Conservation (phyloP, 2,329 filamentous ascomycete genomes). For the Microdochium trichocladiopsis region DNA sequence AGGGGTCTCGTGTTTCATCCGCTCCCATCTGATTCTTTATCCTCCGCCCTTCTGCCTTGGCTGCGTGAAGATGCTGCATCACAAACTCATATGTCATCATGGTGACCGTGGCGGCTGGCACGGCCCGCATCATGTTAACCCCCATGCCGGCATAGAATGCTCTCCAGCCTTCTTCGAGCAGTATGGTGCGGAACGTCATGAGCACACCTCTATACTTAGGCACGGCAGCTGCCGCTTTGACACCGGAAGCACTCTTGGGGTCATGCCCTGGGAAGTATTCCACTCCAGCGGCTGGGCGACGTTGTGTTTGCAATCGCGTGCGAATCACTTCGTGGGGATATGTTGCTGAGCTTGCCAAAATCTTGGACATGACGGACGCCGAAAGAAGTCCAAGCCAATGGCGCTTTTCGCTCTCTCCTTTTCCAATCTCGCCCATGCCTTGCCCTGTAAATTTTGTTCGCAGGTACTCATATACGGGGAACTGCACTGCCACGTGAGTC, state of each 20-base stretch:
- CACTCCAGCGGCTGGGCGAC: conserved; percentile 56
- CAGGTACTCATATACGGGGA: conserved; percentile 90
- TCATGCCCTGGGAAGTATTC: conserved; percentile 34
- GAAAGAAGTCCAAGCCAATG: conserved; percentile 81
- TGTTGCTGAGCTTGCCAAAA: conserved; percentile 88
- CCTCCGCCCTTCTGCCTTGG: conserved; percentile 29
- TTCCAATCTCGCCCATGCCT: conserved; percentile 66
- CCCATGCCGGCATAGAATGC: conserved; percentile 97
- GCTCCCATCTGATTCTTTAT: conserved; percentile 3
- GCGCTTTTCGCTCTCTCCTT: conserved; percentile 47
- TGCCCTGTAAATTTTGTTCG: conserved; percentile 86
- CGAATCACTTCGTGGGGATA: conserved; percentile 97
- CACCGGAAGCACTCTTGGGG: conserved; percentile 6
- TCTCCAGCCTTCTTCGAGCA: conserved; percentile 87
- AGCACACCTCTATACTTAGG: conserved; percentile 71
- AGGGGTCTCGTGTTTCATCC: not conserved
- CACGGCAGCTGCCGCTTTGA: conserved; percentile 11
- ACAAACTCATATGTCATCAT: conserved; percentile 93
- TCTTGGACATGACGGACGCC: conserved; percentile 89
- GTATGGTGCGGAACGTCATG: conserved; percentile 75
- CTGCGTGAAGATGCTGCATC: conserved; percentile 44
- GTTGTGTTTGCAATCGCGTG: conserved; percentile 88
- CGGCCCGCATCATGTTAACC: conserved; percentile 92
- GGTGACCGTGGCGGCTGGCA: conserved; percentile 92
- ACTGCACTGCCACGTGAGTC: conserved; percentile 94